Evolutionary conservation across 768 basidiomycete species (phyloP).

Genomic region (Lenzites betulinus): DNA sequence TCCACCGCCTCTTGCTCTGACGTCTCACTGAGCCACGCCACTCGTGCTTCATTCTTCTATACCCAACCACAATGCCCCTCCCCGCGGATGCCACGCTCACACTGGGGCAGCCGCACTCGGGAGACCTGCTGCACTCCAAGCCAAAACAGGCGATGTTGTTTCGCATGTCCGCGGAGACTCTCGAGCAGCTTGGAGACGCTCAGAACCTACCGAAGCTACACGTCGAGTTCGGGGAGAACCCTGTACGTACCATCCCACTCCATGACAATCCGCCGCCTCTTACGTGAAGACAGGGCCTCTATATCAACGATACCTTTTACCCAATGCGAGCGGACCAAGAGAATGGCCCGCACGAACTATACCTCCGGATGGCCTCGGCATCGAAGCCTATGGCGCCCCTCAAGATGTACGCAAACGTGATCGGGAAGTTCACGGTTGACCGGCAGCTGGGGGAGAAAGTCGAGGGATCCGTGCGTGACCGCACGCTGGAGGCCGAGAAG

Average conservation of each 20-base stretch:
- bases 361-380: constrained; percentile 61
- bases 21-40: constrained; percentile 6
- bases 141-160: constrained; percentile 77
- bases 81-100: constrained; percentile 55
- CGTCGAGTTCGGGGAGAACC: constrained; percentile 61
- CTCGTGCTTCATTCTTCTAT: constrained; percentile 6
- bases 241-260: constrained; percentile 44
- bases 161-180: constrained; percentile 70
- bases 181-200: constrained; percentile 62
- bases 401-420: constrained; percentile 72
- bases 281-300: constrained; percentile 52
- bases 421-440: constrained; percentile 71
- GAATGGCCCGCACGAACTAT: constrained; percentile 66
- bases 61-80: constrained; percentile 56
- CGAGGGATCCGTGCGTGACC: constrained; percentile 45
- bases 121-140: constrained; percentile 55
- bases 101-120: constrained; percentile 57
- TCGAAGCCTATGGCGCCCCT: constrained; percentile 64
- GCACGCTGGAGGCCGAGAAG: constrained; percentile 40
- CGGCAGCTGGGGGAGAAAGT: constrained; percentile 53
- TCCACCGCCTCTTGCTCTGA: not conserved
- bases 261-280: not conserved
- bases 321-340: constrained; percentile 58
- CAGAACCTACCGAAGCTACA: constrained; percentile 49
- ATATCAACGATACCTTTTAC: constrained; percentile 66